A percentile compares a stretch with the other conserved stretches of the same genome.
These are phyloP conservation scores for Brettanomyces custersianus DNA, from an alignment of 805 yeast genomes.

Conservation along the genomic window DNA sequence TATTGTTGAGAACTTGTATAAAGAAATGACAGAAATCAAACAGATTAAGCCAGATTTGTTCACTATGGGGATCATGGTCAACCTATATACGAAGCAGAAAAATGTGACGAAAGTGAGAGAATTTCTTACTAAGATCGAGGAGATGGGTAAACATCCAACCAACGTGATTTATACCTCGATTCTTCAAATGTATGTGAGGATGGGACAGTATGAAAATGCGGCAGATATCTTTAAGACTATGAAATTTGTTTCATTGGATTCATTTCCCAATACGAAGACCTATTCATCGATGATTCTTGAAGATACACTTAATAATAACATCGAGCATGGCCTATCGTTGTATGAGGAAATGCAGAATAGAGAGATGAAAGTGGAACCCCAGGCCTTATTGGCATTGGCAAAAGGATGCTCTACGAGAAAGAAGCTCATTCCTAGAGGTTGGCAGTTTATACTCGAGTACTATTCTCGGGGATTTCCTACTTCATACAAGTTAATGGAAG, in stretches of 20 bases:
- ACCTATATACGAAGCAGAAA: slow-evolving; percentile 34
- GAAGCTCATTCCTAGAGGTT: slow-evolving; percentile 47
- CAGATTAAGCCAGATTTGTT: slow-evolving; percentile 25
- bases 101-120: slow-evolving; percentile 31
- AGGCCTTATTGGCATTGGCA: slow-evolving; percentile 49
- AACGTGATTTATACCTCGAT: slow-evolving; percentile 44
- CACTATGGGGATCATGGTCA: slow-evolving; percentile 36
- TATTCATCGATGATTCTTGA: slow-evolving; percentile 68
- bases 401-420: slow-evolving; percentile 54
- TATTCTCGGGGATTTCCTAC: slow-evolving; percentile 30
- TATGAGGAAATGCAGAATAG: slow-evolving; percentile 54
- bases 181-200: slow-evolving; percentile 50
- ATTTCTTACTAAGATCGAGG: slow-evolving; percentile 30
- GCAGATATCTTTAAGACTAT: slow-evolving; percentile 70
- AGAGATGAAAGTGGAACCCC: slow-evolving; percentile 28
- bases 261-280: slow-evolving; percentile 59
- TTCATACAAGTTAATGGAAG: slow-evolving; percentile 41
- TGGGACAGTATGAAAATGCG: slow-evolving; percentile 49
- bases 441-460: slow-evolving; percentile 69
- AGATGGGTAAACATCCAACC: slow-evolving; percentile 32
- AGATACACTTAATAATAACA: slow-evolving; percentile 50
- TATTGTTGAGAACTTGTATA: slow-evolving; percentile 27
- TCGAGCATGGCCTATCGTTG: slow-evolving; percentile 70
- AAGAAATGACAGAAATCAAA: slow-evolving; percentile 17
- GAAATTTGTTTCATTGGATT: slow-evolving; percentile 63